Conservation (phyloP, 441 rosid species). For the Biscutella laevigata region DNA sequence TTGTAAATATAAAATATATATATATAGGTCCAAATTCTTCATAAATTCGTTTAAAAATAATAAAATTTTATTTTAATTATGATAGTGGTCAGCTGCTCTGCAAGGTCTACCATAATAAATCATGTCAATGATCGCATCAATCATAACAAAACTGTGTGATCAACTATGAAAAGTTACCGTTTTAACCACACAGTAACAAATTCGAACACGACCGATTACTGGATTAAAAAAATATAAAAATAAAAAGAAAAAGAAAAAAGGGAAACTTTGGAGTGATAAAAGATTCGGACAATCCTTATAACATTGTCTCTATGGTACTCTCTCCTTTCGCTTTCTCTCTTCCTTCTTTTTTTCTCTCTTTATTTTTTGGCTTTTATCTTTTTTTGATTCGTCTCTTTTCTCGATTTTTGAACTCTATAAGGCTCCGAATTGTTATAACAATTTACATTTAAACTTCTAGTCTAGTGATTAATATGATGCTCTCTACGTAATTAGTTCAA, state of each 20-base stretch:
- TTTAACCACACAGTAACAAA: constrained; percentile 12
- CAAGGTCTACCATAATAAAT: constrained; percentile 10
- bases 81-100: no score
- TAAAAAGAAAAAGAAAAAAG: no score
- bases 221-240: neutral
- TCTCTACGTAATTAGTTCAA: no score
- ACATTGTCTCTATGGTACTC: constrained; percentile 18
- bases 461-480: no score
- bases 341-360: constrained; percentile 1
- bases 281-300: constrained; percentile 49
- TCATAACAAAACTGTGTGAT: constrained; percentile 12
- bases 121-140: constrained; percentile 27
- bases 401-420: no score
- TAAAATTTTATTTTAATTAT: no score
- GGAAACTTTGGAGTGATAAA: constrained; percentile 43
- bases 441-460: no score
- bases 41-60: no score
- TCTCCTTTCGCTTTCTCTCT: constrained; percentile 34
- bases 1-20: no score
- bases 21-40: no score
- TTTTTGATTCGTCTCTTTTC: neutral
- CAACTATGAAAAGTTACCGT: constrained; percentile 10
- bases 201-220: neutral
- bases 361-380: constrained; percentile 18
- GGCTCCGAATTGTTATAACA: no score